Evolutionary conservation across 768 basidiomycete species (phyloP).

Genomic region (Lentinula sp.): DNA sequence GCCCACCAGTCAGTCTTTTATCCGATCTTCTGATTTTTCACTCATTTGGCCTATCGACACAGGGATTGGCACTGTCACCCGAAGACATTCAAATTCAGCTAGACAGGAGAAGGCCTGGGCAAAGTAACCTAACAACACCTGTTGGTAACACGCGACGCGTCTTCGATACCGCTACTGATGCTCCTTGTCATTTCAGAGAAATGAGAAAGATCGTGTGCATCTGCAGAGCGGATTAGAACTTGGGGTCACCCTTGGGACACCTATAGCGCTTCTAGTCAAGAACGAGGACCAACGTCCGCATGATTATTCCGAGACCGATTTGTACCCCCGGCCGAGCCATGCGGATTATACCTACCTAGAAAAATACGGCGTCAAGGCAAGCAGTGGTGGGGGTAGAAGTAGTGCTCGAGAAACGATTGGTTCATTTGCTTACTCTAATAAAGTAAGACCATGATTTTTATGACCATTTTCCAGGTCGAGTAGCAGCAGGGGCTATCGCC

Average conservation of each 20-base stretch:
- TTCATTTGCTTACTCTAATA: constrained; percentile 18
- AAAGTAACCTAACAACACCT: constrained; percentile 94
- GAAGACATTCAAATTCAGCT: constrained; percentile 90
- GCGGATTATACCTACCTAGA: constrained; percentile 98
- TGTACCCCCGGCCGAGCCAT: constrained; percentile 95
- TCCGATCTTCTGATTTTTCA: constrained; percentile 3
- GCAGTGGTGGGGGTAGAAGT: constrained; percentile 91
- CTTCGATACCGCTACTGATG: not conserved
- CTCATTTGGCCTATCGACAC: constrained; percentile 7
- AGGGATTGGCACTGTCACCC: constrained; percentile 80
- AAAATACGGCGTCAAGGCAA: constrained; percentile 97
- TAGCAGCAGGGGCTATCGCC: constrained; percentile 97
- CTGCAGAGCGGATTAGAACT: constrained; percentile 93
- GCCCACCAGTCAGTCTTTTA: constrained; percentile 71
- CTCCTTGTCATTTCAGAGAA: constrained; percentile 45
- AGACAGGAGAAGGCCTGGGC: constrained; percentile 87
- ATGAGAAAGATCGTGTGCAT: constrained; percentile 92
- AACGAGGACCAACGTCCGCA: constrained; percentile 99
- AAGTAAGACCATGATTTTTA: constrained; percentile 1
- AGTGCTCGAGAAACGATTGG: constrained; percentile 97
- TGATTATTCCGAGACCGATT: constrained; percentile 97
- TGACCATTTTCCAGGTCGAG: constrained; percentile 56
- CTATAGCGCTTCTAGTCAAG: constrained; percentile 92
- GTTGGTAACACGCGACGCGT: constrained; percentile 37
- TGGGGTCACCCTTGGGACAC: constrained; percentile 94